These are phyloP conservation scores for Sicyos baderoa DNA, from an alignment of 306 rosid genomes.

Conservation along the genomic window DNA sequence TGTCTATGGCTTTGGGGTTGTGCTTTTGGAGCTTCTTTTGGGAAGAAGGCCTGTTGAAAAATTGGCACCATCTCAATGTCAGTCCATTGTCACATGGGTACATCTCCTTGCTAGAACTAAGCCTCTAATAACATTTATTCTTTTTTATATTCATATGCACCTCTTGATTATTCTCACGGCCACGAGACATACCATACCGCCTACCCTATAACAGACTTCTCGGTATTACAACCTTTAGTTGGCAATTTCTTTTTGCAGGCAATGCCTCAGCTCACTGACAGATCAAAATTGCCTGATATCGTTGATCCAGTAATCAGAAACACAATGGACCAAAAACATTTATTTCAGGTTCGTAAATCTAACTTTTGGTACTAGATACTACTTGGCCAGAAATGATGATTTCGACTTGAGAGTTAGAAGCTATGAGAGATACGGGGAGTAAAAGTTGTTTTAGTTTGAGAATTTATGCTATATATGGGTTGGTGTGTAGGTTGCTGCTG, in stretches of 20 bases:
- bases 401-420: neutral
- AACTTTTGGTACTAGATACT: neutral
- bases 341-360: conserved; percentile 59
- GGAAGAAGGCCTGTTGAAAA: conserved; percentile 87
- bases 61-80: conserved; percentile 74
- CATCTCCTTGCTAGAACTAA: conserved; percentile 12
- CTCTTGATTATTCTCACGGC: too few species aligned
- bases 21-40: conserved; percentile 73
- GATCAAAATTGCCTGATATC: conserved; percentile 72
- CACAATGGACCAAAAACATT: conserved; percentile 78
- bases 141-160: too few species aligned
- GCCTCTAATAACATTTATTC: neutral
- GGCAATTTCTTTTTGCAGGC: conserved; percentile 46
- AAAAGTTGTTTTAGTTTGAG: neutral
- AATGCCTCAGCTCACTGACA: conserved; percentile 90
- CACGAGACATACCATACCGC: too few species aligned
- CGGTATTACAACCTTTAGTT: neutral
- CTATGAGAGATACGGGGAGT: neutral
- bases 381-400: neutral
- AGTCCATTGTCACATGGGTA: conserved; percentile 98
- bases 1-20: conserved; percentile 86
- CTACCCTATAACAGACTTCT: too few species aligned
- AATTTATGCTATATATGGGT: neutral
- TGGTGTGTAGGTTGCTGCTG: conserved; percentile 76
- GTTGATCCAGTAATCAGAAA: conserved; percentile 70